Percentiles rank a stretch among this genome's conserved stretches.
phyloP scores from a whole-genome alignment of 73 alveolate species.

The Durusdinium trenchii region DNA sequence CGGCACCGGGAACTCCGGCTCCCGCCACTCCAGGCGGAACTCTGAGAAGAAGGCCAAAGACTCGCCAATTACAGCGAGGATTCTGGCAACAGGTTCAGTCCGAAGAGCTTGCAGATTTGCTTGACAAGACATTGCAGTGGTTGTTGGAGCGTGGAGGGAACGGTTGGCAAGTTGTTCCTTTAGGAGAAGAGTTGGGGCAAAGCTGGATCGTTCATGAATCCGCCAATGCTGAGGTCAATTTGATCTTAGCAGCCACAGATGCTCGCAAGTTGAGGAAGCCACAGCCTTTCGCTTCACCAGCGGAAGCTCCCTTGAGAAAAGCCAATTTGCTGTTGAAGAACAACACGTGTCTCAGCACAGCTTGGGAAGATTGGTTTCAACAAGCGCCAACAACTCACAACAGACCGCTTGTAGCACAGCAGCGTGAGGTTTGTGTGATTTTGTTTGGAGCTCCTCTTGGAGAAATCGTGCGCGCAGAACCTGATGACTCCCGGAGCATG shows the following conservation, averaged over 20 bases:
- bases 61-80: conserved; percentile 30
- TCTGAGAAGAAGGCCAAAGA: neutral
- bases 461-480: neutral
- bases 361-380: neutral
- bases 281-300: conserved; percentile 2
- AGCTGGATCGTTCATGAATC: neutral
- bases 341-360: neutral
- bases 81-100: neutral
- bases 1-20: neutral
- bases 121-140: neutral
- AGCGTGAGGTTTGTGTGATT: neutral
- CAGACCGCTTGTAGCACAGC: neutral
- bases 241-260: neutral
- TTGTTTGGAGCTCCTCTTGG: neutral
- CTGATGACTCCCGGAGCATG: neutral
- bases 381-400: neutral
- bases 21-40: neutral
- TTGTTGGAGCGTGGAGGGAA: neutral
- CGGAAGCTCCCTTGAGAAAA: neutral
- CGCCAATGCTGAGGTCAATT: neutral
- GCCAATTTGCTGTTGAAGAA: neutral
- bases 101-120: neutral
- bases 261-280: conserved; percentile 28
- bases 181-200: neutral
- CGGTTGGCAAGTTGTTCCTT: neutral